These are phyloP conservation scores for Pezicula radicicola DNA, from an alignment of 2,329 filamentous ascomycete species.

Conservation along the genomic window DNA sequence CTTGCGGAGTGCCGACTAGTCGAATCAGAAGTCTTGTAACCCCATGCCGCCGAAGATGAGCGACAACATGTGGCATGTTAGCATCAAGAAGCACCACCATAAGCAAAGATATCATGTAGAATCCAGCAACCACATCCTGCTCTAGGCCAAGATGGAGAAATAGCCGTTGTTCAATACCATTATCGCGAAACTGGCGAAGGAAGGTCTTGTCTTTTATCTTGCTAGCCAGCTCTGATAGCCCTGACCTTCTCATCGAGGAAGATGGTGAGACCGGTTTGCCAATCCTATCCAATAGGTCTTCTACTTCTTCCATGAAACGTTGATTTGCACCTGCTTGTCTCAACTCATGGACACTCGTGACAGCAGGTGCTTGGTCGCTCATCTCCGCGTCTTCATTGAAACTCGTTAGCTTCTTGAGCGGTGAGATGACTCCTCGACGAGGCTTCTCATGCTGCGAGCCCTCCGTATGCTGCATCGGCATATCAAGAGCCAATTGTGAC, in stretches of 20 bases:
- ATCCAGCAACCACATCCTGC: conserved; percentile 59
- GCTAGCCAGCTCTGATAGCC: conserved; percentile 56
- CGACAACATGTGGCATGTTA: conserved; percentile 56
- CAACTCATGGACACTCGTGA: conserved; percentile 63
- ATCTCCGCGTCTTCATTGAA: conserved; percentile 26
- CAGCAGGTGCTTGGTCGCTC: conserved; percentile 34
- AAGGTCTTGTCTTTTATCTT: conserved; percentile 62
- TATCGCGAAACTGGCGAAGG: conserved; percentile 68
- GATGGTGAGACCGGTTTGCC: conserved; percentile 44
- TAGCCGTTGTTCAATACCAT: conserved; percentile 67
- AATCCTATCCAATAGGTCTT: conserved; percentile 60
- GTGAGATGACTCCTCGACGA: conserved; percentile 23
- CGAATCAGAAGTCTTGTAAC: conserved; percentile 51
- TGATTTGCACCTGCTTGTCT: conserved; percentile 65
- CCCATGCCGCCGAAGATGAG: conserved; percentile 52
- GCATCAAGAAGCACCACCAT: conserved; percentile 59
- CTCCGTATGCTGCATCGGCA: conserved; percentile 18
- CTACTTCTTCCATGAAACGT: conserved; percentile 62
- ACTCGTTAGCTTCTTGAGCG: conserved; percentile 19
- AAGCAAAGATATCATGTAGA: conserved; percentile 61
- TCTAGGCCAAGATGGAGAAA: conserved; percentile 59
- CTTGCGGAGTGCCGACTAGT: conserved; percentile 49
- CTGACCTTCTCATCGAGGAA: conserved; percentile 52
- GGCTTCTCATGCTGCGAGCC: conserved; percentile 11
- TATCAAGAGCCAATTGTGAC: conserved; percentile 23